Base-by-base conservation (phyloP, 495 filamentous ascomycete species). In the Neurospora sp. region DNA sequence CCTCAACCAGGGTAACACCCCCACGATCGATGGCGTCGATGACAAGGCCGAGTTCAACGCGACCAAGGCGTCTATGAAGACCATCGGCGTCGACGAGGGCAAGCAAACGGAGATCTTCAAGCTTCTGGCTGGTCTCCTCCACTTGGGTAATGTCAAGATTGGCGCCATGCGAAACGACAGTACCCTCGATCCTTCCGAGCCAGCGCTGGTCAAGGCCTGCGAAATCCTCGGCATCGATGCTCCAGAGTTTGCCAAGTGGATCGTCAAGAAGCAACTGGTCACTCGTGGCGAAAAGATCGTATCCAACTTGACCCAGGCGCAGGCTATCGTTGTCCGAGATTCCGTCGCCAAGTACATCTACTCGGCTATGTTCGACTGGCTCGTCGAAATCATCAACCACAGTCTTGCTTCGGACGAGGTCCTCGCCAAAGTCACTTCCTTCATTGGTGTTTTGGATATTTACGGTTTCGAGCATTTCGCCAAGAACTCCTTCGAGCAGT, bases 401-500 rank as follows among this genome's bases (percentile, higher is more conserved):
- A 92, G 94, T 76, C 86, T 99, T 72, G 95, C 96, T 12, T 93
- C 94, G 9, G 94, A 97, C 46, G 92, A 94, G 74, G 93, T 98
- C 42, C 82, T 97, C 37, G 88, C 84, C 76, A 88, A 91, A 42
- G 93, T 96, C 81, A 87, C 84, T 75, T 94, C 93, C n/a, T 99
- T 99, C 83, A 99, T 99, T 76, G 96, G 96, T 77, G 96, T 99
- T 44, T 89, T 99, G 71, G 96, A 99, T 93, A 99, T 99, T 76
- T 99, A 99, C 85, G 96, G 96, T 59, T 99, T 99, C 81, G 96
- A 99, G 82, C 96, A 99, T 83, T 99, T 99, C 78, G 95, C 96
- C 69, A 98, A 97, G 85, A 99, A 99, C 85, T 98, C 96, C 10
- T 99, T 99, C 77, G 96, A 99, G 82, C 96, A 99, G 81, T 99